Base-by-base conservation (phyloP, 164 flowering plant genomes). In the Berberis thunbergii region DNA sequence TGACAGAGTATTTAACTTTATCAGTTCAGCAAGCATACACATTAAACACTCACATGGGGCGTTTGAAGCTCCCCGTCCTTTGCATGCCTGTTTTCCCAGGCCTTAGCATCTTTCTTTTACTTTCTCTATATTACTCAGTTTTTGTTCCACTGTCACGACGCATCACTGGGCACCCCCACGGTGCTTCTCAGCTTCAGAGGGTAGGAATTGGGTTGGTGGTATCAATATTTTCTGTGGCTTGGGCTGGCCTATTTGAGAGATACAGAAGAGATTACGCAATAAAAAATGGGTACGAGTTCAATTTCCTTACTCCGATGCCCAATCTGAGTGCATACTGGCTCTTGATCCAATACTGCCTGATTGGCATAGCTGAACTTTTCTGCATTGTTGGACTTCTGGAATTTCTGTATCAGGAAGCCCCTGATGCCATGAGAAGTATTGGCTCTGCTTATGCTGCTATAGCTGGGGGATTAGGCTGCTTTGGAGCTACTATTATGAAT, bases 51-150 rank as follows among this genome's bases (percentile, higher is more conserved):
- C 79, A 82, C 65, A 68, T 90, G 68, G 92, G 96, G 12, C 76
- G 26, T 44, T 80, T 88, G 42, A 88, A 93, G 65, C 87, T 93
- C 46, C 98, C 98, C 0, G 94, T 88, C 39, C 86, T 96, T 5
- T 90, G 92, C 77, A 93, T 93, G 94, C 97, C 97, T 0, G 97
- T 90, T 13, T 93, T 93, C 58, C 98, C 98, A 1, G 86, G 91
- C 50, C 84, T 93, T 61, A 86, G 90, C 80, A 88, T 93, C 64
- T 90, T 93, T 64, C 82, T 90, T 3, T 59, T 93, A 45, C 77
- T 93, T 7, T 80, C 88, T 10, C 80, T 90, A 7, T 93, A 90
- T 61, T 93, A 90, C 80, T 80, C 85, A 38, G 65, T 67, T 0
- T 86, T 93, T 48, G 98, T 90, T 48, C 98, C 98, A 0, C 60